phyloP scores from a whole-genome alignment of 768 basidiomycete genomes.

The Auricularia heimuer region DNA sequence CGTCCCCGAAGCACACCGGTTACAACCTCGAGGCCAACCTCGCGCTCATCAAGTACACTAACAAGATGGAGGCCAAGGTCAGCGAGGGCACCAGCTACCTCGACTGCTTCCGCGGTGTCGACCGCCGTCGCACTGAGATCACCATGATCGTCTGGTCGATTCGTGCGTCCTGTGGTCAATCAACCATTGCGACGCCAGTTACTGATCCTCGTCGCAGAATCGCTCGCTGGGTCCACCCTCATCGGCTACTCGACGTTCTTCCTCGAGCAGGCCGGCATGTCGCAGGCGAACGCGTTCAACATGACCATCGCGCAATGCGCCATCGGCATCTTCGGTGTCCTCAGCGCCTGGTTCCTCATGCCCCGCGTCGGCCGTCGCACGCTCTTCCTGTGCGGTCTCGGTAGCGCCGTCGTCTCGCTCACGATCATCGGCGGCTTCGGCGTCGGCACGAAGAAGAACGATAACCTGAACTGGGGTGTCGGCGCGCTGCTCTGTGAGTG shows the following conservation, averaged over 20 bases:
- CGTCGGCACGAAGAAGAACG: too few species aligned
- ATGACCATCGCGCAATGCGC: constrained; percentile 15
- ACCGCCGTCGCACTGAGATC: constrained; percentile 33
- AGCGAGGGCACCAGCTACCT: constrained; percentile 23
- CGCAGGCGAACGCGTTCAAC: constrained; percentile 11
- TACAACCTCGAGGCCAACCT: constrained; percentile 21
- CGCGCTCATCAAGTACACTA: constrained; percentile 27
- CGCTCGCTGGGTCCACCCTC: too few species aligned
- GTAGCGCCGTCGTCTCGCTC: constrained; percentile 17
- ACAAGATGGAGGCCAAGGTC: constrained; percentile 23
- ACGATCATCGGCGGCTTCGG: constrained; percentile 17
- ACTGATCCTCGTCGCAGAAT: not conserved
- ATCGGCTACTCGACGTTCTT: not conserved
- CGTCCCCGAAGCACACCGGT: constrained; percentile 6
- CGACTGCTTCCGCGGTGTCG: constrained; percentile 26
- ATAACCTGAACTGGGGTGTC: too few species aligned
- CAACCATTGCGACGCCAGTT: constrained; percentile 15
- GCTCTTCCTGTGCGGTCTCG: constrained; percentile 25
- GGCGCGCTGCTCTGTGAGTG: too few species aligned
- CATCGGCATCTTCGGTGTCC: constrained; percentile 23
- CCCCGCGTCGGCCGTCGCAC: constrained; percentile 22
- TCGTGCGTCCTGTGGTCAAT: constrained; percentile 39
- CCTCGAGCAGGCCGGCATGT: not conserved
- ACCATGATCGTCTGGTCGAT: constrained; percentile 87
- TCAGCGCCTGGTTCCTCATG: constrained; percentile 19